Base-by-base conservation (phyloP, 257 asterid genomes). In the Ballota nigra region DNA sequence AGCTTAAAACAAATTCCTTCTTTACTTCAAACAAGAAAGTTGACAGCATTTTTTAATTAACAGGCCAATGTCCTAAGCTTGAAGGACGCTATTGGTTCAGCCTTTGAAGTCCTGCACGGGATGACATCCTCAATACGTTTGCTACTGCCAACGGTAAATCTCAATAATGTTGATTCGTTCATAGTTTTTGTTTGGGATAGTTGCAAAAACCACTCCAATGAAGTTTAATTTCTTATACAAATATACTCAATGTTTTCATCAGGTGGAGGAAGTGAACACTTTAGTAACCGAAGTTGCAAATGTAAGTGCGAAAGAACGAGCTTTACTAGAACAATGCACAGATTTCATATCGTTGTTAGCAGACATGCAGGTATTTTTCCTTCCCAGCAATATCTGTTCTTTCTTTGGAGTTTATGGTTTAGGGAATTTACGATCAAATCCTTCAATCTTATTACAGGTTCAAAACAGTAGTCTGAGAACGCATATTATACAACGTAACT, bases 71-170 rank as follows among this genome's bases (percentile, higher is more conserved):
- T 78, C 65, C 85, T 80, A 75, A 83, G 92, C 85, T 77, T 90
- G 88, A 88, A 93, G 79, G 94, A 93, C 55, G 97, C 97, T 18
- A 73, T 93, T 78, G 76, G 89, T 66, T 91, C 97, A 67, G 89
- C 96, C n/a, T 88, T 85, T 56, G 92, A 89, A 71, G 87, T 91
- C 63, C 86, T 90, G 94, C 94, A 93, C 23, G 83, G 94, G 75
- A 84, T 91, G 91, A 74, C 84, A 45, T 77, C 92, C 68, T 87
- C 95, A 0, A 64, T 88, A 29, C 41, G 73, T 77, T 83, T 68
- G 6, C 85, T 83, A 78, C 82, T 88, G 58, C 87, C 91, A 52
- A 73, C 70, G 90, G 97, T 88, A 65, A 82, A 72, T 70, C 63
- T 72, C 78, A 7, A 36, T 40, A 23, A 33, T 19, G 2, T 66